Evolutionary conservation across 2,329 filamentous ascomycete species (phyloP), one percentile per base, ranked within the genome.

Genomic region (Cladobotryum mycophilum): DNA sequence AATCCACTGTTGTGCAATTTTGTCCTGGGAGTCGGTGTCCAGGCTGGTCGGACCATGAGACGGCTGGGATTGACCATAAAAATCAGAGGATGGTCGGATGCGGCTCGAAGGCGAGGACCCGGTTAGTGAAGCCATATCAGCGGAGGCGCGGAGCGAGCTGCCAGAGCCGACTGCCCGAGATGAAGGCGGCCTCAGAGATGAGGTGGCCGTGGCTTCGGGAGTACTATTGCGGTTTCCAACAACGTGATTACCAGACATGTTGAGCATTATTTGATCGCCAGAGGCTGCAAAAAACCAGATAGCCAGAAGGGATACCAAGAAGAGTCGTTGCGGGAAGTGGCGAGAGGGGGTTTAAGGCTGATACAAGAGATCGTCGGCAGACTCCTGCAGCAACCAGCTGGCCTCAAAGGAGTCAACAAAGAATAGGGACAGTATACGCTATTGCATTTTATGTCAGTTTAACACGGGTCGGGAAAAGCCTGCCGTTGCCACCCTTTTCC

Each of bases 1-100:
- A 62, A 99, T 92, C 93, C 93, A 99, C 71, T 99, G 91, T 74
- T 96, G 91, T 46, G 92, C 90, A 57, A 92, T 88, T 70, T 91
- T 92, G 68, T 97, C 93, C 68, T 93, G 85, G 9, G 87, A 83
- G 69, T 97, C 93, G 56, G 73, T 70, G 49, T 96, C 91, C 17
- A 80, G 72, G 60, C 79, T 83, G 58, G 76, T 80, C 54, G 88
- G 85, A 61, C 76, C 79, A 61, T 82, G 84, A 56, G 79, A 79
- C 66, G 85, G 79, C 62, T 88, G 82, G 41, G 80, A 73, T 63
- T 87, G 88, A 57, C 88, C 91, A 69, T 92, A 96, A 69, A 97
- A 90, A 67, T 99, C 93, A 17, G 93, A 97, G 22, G 91, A 90
- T 33, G 93, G 93, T 53, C 93, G 88, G 62, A 96, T 95, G 58